phyloP scores from a whole-genome alignment of 148 eudicot species.

The Fagopyrum homotropicum region DNA sequence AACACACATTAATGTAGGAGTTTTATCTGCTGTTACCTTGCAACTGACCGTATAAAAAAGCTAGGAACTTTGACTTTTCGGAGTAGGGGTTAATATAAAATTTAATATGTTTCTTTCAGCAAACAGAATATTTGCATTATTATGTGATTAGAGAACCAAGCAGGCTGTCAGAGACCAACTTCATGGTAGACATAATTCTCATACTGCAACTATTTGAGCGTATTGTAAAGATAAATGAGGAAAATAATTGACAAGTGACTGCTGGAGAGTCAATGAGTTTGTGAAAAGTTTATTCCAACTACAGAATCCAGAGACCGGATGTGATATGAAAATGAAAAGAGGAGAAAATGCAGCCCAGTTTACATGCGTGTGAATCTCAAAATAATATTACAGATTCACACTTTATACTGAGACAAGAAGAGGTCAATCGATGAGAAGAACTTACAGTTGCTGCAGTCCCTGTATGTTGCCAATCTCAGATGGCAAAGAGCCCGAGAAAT shows the following conservation, averaged over 20 bases:
- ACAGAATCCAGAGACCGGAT: not conserved
- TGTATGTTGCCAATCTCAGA: constrained; percentile 58
- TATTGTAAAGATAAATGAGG: not conserved
- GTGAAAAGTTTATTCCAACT: not conserved
- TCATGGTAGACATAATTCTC: no score
- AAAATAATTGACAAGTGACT: not conserved
- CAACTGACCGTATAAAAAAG: no score
- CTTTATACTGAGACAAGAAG: not conserved
- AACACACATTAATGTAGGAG: not conserved
- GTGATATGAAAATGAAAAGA: not conserved
- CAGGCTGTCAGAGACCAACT: no score
- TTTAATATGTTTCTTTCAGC: no score
- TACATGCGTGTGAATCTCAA: not conserved
- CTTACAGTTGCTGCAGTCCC: constrained; percentile 54
- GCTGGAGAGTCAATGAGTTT: not conserved
- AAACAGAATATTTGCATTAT: not conserved
- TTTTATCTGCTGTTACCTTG: not conserved
- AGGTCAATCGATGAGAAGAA: not conserved
- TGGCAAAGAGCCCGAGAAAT: constrained; percentile 73
- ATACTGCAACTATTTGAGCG: no score
- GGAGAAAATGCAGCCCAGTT: not conserved
- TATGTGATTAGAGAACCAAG: no score
- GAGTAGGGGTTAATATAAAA: not conserved
- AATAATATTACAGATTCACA: not conserved
- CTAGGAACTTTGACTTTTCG: not conserved